Evolutionary conservation across 2,329 filamentous ascomycete genomes (phyloP).

Genomic region (Alternaria brassicicola): DNA sequence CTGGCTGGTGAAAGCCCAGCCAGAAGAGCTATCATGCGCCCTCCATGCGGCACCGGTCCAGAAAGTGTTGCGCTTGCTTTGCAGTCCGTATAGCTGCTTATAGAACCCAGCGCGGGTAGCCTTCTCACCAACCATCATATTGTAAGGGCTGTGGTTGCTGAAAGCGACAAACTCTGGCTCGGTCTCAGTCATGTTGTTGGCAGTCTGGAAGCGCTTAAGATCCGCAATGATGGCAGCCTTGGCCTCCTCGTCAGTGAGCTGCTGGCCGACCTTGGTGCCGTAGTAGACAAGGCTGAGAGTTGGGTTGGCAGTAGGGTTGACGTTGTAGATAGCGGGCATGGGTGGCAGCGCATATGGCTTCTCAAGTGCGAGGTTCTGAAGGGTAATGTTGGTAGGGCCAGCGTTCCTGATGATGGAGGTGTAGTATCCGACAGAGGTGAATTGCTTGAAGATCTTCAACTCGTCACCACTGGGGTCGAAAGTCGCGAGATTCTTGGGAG

Average conservation of each 20-base stretch:
- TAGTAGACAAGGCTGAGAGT: slow-evolving; percentile 22
- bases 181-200: slow-evolving; percentile 5
- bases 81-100: slow-evolving; percentile 27
- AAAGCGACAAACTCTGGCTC: slow-evolving; percentile 30
- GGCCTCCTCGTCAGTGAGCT: slow-evolving; percentile 21
- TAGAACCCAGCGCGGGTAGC: slow-evolving; percentile 29
- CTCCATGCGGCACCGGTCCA: slow-evolving; percentile 29
- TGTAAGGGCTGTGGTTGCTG: slow-evolving; percentile 36
- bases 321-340: slow-evolving; percentile 40
- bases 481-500: slow-evolving; percentile 38
- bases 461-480: slow-evolving; percentile 50
- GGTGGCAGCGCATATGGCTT: slow-evolving; percentile 38
- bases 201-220: slow-evolving; percentile 18
- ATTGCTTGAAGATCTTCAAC: slow-evolving; percentile 46
- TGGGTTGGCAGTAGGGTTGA: slow-evolving; percentile 27
- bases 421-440: slow-evolving; percentile 49
- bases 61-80: slow-evolving; percentile 28
- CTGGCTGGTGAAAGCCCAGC: slow-evolving; percentile 43
- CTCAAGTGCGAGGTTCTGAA: slow-evolving; percentile 35
- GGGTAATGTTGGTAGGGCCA: slow-evolving; percentile 33
- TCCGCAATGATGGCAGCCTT: slow-evolving; percentile 24
- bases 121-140: slow-evolving; percentile 18
- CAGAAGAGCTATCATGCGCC: slow-evolving; percentile 22
- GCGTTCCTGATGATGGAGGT: slow-evolving; percentile 49
- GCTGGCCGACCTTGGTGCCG: slow-evolving; percentile 15